phyloP scores from a whole-genome alignment of 2,329 filamentous ascomycete genomes.

The Monosporascus sp. region DNA sequence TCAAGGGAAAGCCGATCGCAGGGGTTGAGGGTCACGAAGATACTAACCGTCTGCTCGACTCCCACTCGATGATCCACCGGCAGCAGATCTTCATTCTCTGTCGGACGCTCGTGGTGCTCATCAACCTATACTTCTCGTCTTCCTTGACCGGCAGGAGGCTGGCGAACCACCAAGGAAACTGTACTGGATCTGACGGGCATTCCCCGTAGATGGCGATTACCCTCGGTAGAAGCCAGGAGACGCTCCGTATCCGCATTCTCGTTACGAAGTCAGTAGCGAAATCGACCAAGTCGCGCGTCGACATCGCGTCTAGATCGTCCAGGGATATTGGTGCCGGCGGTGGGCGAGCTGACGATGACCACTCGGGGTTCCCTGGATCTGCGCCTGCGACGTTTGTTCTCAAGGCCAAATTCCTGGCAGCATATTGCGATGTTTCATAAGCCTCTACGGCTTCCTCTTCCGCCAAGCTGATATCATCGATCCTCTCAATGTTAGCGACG shows the following conservation, averaged over 20 bases:
- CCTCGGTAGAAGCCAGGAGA: slow-evolving; percentile 68
- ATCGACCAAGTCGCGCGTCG: slow-evolving; percentile 66
- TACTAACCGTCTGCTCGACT: slow-evolving; percentile 65
- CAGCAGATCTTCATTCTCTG: slow-evolving; percentile 79
- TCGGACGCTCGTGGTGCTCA: slow-evolving; percentile 70
- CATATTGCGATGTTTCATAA: slow-evolving; percentile 48
- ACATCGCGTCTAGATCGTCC: slow-evolving; percentile 47
- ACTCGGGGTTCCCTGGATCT: neutral
- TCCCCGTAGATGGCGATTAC: slow-evolving; percentile 72
- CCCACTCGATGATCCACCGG: slow-evolving; percentile 69
- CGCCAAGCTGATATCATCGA: slow-evolving; percentile 76
- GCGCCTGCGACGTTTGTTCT: slow-evolving; percentile 6
- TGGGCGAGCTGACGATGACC: slow-evolving; percentile 10
- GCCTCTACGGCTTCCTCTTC: slow-evolving; percentile 77
- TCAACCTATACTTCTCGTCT: slow-evolving; percentile 70
- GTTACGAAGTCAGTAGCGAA: slow-evolving; percentile 62
- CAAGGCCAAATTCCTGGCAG: slow-evolving; percentile 20
- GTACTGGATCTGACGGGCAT: slow-evolving; percentile 67
- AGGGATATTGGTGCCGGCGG: slow-evolving; percentile 7
- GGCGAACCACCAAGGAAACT: slow-evolving; percentile 89
- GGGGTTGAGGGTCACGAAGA: neutral
- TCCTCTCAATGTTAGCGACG: slow-evolving; percentile 67
- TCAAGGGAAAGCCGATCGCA: neutral
- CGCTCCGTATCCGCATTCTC: slow-evolving; percentile 63
- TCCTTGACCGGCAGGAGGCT: slow-evolving; percentile 74